Conservation (phyloP, 192 early-diverging fungal genomes). For the Umbelopsis sp. region DNA sequence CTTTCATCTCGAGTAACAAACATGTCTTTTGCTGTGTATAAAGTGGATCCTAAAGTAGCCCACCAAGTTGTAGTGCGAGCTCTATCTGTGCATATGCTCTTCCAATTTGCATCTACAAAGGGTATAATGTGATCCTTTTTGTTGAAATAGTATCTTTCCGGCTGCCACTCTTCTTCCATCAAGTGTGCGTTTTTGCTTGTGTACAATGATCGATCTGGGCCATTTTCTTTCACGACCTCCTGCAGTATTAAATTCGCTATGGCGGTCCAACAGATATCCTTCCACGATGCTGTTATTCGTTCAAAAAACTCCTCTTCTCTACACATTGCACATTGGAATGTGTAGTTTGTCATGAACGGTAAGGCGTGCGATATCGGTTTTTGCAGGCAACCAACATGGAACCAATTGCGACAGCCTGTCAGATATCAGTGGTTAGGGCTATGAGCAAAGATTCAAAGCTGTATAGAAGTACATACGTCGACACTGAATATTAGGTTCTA, state of each 20-base stretch:
- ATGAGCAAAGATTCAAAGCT: not conserved
- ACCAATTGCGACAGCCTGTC: slow-evolving; percentile 67
- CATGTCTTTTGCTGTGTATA: slow-evolving; percentile 65
- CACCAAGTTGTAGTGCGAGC: slow-evolving; percentile 68
- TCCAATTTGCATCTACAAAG: slow-evolving; percentile 68
- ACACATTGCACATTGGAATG: slow-evolving; percentile 56
- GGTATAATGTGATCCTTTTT: slow-evolving; percentile 68
- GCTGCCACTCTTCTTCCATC: slow-evolving; percentile 43
- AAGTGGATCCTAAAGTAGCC: slow-evolving; percentile 66
- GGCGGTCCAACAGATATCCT: slow-evolving; percentile 63
- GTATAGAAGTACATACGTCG: slow-evolving; percentile 37
- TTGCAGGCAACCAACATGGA: slow-evolving; percentile 58
- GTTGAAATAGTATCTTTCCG: slow-evolving; percentile 61
- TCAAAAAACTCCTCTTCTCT: slow-evolving; percentile 52
- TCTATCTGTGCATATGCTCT: slow-evolving; percentile 63
- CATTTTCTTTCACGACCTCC: slow-evolving; percentile 41
- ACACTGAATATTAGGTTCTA: slow-evolving; percentile 61
- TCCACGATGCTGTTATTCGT: slow-evolving; percentile 66
- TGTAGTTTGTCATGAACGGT: slow-evolving; percentile 67
- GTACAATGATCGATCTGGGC: slow-evolving; percentile 23
- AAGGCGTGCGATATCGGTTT: slow-evolving; percentile 47
- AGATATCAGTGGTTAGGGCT: not conserved
- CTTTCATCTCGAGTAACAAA: slow-evolving; percentile 61
- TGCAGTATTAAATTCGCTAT: slow-evolving; percentile 65
- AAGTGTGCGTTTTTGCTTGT: slow-evolving; percentile 40